Base-by-base conservation (phyloP, 2,329 filamentous ascomycete species). In the Aureobasidium mangrovei region DNA sequence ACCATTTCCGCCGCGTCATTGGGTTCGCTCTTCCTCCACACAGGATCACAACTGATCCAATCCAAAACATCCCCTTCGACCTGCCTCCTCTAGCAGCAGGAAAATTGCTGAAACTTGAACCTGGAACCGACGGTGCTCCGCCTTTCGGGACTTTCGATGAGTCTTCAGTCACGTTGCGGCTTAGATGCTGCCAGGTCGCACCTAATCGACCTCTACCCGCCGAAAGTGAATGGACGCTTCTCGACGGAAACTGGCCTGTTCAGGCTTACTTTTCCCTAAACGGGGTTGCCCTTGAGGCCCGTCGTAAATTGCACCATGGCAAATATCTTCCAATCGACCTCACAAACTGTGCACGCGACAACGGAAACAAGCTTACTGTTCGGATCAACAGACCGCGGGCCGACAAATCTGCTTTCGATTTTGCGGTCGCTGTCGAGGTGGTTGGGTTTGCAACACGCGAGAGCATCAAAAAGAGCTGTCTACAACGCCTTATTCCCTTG, bases 301-400 rank as follows among this genome's bases (percentile, higher is more conserved):
- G 85, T 39, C 79, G 85, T 29, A 88, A 87, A 61, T 67, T 80
- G 1, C 84, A 93, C 58, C 79, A 91, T 63, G 84, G 83, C 8
- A 87, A 84, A 60, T 87, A 94, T 61, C 68, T 89, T 7, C 84
- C 91, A 0, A 73, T 87, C 4, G 88, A 95, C 60, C 72, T 95
- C 27, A 90, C 88, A 2, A 58, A 66, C 0, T 67, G 79, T 24
- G 60, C 94, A 4, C 65, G 63, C 7, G 60, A 69, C 12, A 88
- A 87, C 0, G 63, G 66, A 4, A 95, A 95, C 62, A 66, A 62
- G 0, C 64, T 95, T 2, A 70, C 75, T 4, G 65, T 91, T 5
- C 67, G 72, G 43, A 60, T 74, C 29, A 61, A 80, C 62, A 58
- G 71, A 72, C 51, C 63, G 61, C 53, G 63, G 40, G 56, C 67